phyloP scores from a whole-genome alignment of 225 moss, liverwort and hornwort genomes.

The Thuidium tamariscinum region DNA sequence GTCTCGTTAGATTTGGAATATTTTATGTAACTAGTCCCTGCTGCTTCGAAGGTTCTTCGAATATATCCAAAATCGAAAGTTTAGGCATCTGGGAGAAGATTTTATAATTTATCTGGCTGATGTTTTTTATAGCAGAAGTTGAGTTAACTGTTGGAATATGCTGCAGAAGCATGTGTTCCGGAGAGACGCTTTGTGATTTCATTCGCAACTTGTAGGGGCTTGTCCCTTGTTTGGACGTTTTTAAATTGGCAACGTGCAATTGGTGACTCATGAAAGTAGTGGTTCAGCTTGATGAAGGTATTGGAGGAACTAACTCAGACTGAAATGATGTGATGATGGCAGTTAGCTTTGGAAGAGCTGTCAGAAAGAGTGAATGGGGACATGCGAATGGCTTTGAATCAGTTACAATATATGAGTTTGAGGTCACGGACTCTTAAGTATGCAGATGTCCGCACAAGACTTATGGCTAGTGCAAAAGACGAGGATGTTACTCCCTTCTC shows the following conservation, averaged over 20 bases:
- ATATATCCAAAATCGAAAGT: background rate
- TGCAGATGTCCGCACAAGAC: constrained; percentile 70
- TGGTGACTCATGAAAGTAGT: background rate
- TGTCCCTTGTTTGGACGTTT: background rate
- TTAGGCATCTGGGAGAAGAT: background rate
- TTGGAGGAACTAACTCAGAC: background rate
- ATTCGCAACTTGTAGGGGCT: background rate
- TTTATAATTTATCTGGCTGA: background rate
- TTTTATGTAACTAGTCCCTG: background rate
- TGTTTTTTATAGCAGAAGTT: background rate
- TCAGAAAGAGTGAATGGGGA: constrained; percentile 93
- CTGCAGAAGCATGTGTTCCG: background rate
- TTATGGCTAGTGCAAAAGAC: constrained; percentile 88
- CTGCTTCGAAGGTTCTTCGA: background rate
- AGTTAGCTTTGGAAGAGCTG: constrained; percentile 88
- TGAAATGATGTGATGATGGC: constrained; percentile 8
- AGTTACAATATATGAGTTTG: constrained; percentile 91
- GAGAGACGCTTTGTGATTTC: background rate
- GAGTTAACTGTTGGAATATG: background rate
- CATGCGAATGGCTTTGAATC: constrained; percentile 98
- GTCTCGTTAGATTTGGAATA: background rate
- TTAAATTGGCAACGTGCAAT: background rate
- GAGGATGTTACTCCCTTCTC: constrained; percentile 78
- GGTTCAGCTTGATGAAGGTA: background rate
- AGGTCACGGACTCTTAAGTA: constrained; percentile 66